phyloP scores from a whole-genome alignment of 2,329 filamentous ascomycete genomes.

The Xylaria sp. region DNA sequence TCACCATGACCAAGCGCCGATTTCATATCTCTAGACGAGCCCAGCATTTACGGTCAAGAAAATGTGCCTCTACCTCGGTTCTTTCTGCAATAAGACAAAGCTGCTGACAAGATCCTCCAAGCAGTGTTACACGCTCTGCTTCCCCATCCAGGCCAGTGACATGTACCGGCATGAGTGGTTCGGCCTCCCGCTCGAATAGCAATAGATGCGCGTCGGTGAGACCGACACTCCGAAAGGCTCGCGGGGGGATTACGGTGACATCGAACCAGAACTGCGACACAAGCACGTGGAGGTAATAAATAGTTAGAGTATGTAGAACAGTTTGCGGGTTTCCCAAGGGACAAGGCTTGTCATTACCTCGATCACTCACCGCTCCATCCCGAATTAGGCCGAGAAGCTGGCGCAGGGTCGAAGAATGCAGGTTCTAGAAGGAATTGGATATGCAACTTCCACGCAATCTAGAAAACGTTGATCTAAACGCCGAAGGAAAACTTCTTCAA shows the following conservation, averaged over 20 bases:
- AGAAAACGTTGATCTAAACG: background rate
- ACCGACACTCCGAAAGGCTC: constrained; percentile 6
- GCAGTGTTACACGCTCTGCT: constrained; percentile 2
- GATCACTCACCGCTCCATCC: constrained; percentile 27
- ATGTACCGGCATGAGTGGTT: background rate
- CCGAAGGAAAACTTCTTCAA: constrained; percentile 12
- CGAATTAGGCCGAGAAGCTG: constrained; percentile 8
- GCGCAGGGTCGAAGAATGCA: constrained; percentile 1
- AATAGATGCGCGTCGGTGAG: constrained; percentile 25
- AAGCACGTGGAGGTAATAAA: constrained; percentile 25
- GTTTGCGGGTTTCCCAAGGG: constrained; percentile 3
- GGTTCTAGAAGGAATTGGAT: constrained; percentile 21
- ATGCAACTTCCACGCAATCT: constrained; percentile 23
- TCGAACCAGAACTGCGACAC: constrained; percentile 29
- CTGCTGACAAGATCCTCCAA: constrained; percentile 21
- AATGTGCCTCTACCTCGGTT: background rate
- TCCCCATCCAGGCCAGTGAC: constrained; percentile 11
- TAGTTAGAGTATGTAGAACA: background rate
- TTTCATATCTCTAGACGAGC: constrained; percentile 11
- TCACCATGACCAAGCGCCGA: constrained; percentile 9
- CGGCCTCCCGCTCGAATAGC: background rate
- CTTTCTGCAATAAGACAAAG: constrained; percentile 5
- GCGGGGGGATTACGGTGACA: constrained; percentile 18
- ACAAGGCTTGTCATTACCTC: background rate
- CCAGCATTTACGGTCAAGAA: constrained; percentile 16